Base-by-base conservation (phyloP, 2,329 filamentous ascomycete species). In the Sordariomycetes sp. region DNA sequence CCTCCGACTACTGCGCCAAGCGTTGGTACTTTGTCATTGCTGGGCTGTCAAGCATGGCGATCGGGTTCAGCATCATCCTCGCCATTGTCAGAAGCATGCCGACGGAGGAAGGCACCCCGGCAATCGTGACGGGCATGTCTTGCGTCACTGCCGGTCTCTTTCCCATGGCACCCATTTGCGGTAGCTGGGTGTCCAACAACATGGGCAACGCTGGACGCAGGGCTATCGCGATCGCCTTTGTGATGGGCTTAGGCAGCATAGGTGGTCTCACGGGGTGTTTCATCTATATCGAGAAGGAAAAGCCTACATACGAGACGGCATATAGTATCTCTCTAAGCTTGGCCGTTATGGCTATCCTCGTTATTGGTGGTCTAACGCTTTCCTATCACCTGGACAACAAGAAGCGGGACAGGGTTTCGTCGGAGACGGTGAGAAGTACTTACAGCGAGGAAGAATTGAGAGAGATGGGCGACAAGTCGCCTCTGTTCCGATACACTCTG, bases 61-160 rank as follows among this genome's bases (percentile, higher is more conserved):
- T 73, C 3, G 77, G 76, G 0, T 79, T 75, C 38, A 58, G 70
- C 18, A 70, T 76, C 31, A 23, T 43, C 12, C 33, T 37, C 1
- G 32, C 32, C 19, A 24, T 34, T 8, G 33, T 29, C 11, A 32
- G 14, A 8, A 10, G 16, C 9, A 6, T 27, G n/a, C 2, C 20
- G 17, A 17, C n/a, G 15, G 19, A 12, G n/a, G 17, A 31, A 18
- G 16, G 10, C 16, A 29, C 7, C 8, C 11, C 33, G 9, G 15
- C 23, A 4, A 83, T 85, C 35, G 11, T 34, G 15, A 15, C 17
- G 5, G 79, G 74, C 2, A 73, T 70, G 0, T 83, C 82, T 53
- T 61, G 85, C 1, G 78, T 72, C 1, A 79, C 79, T 0, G 59
- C 80, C 37, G 79, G 81, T 0, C 82, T 84, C 37, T 84, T 83